Percentiles rank a stretch among this genome's conserved stretches.
These are phyloP conservation scores for Suillus subaureus DNA, from an alignment of 768 basidiomycete species.

Conservation along the genomic window DNA sequence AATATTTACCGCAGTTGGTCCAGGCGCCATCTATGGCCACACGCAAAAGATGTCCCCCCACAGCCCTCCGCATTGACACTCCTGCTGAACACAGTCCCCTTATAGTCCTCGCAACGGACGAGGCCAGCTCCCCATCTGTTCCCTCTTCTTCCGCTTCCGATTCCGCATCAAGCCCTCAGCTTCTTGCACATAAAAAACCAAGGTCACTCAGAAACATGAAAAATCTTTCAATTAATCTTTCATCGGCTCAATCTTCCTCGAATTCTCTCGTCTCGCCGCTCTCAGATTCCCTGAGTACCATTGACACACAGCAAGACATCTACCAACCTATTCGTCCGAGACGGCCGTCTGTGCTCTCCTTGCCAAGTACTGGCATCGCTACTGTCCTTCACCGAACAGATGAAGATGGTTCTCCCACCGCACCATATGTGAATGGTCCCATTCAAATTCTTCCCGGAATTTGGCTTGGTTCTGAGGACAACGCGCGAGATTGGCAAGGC, in stretches of 20 bases:
- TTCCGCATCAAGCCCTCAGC: conserved; percentile 44
- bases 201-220: conserved; percentile 69
- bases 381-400: conserved; percentile 64
- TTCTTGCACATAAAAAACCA: conserved; percentile 44
- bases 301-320: conserved; percentile 35
- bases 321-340: conserved; percentile 44
- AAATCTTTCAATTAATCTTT: conserved; percentile 69
- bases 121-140: conserved; percentile 49
- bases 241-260: conserved; percentile 60
- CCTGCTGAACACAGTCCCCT: conserved; percentile 46
- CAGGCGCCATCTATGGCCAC: conserved; percentile 35
- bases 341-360: conserved; percentile 73
- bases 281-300: conserved; percentile 34
- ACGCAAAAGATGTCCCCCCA: conserved; percentile 54
- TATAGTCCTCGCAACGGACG: conserved; percentile 50
- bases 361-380: conserved; percentile 54
- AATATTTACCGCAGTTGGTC: conserved; percentile 31
- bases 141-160: conserved; percentile 56
- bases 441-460: conserved; percentile 82
- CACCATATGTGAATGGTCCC: conserved; percentile 81
- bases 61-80: conserved; percentile 61
- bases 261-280: conserved; percentile 46
- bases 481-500: conserved; percentile 78
- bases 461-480: conserved; percentile 92
- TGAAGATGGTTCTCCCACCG: conserved; percentile 59